Conservation (phyloP, 2,329 filamentous ascomycete species). For the Talaromyces sp. region DNA sequence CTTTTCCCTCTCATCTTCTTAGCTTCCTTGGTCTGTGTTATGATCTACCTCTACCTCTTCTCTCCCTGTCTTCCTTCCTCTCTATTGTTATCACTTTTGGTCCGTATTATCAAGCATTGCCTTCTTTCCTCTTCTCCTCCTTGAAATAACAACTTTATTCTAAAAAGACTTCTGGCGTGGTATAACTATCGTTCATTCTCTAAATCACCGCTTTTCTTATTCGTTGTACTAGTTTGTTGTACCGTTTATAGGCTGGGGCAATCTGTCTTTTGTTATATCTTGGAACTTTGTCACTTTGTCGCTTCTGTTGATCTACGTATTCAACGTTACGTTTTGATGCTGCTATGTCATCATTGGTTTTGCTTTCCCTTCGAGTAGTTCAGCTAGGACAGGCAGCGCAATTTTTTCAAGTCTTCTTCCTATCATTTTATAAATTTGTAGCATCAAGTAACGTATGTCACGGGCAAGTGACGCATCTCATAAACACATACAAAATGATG, state of each 20-base stretch:
- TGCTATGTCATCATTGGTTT: neutral
- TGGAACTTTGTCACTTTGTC: neutral
- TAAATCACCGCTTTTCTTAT: neutral
- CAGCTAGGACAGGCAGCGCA: neutral
- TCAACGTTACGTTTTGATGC: neutral
- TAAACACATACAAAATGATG: too few species aligned
- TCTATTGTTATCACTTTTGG: constrained; percentile 12
- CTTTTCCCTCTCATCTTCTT: constrained; percentile 17
- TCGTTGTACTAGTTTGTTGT: constrained; percentile 13
- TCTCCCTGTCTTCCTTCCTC: neutral
- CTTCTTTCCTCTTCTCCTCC: neutral
- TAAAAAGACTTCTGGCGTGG: constrained; percentile 11
- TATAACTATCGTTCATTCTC: constrained; percentile 10
- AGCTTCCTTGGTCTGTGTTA: constrained; percentile 23
- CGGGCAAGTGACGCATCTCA: too few species aligned
- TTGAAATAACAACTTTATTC: constrained; percentile 6
- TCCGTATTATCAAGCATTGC: constrained; percentile 11
- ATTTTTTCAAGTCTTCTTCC: neutral
- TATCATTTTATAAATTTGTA: neutral
- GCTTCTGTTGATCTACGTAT: neutral
- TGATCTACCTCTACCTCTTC: constrained; percentile 13
- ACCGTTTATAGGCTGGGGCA: neutral
- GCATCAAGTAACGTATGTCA: neutral
- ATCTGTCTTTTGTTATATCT: neutral
- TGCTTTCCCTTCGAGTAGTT: neutral